Evolutionary conservation across 1,284 basidiomycete species (phyloP).

Genomic region (Trichosporon coremiiforme): DNA sequence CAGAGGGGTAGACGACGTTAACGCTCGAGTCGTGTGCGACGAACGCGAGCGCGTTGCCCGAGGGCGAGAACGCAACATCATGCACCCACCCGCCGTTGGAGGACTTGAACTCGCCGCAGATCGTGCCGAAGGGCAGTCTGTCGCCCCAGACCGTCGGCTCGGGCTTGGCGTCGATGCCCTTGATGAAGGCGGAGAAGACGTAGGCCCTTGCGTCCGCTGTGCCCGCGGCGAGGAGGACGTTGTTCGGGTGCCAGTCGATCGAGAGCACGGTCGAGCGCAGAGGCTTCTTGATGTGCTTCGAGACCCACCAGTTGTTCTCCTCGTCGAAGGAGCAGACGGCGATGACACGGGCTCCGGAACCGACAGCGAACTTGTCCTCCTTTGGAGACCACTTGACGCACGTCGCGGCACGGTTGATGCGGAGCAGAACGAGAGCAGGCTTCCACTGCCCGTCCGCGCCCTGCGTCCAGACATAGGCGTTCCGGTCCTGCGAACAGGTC

Average conservation of each 20-base stretch:
- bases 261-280: slow-evolving; percentile 88
- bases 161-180: slow-evolving; percentile 96
- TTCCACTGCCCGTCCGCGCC: slow-evolving; percentile 80
- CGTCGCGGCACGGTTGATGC: slow-evolving; percentile 95
- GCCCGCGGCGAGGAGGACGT: slow-evolving; percentile 90
- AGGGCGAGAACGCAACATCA: slow-evolving; percentile 90
- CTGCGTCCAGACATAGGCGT: slow-evolving; percentile 97
- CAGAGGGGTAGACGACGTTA: slow-evolving; percentile 80
- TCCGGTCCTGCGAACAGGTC: slow-evolving; percentile 96
- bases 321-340: slow-evolving; percentile 93
- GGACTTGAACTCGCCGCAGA: slow-evolving; percentile 90
- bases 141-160: slow-evolving; percentile 93
- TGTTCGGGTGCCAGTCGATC: slow-evolving; percentile 98
- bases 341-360: slow-evolving; percentile 90
- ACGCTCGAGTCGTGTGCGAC: slow-evolving; percentile 89
- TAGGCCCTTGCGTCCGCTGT: slow-evolving; percentile 93
- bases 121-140: slow-evolving; percentile 94
- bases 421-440: slow-evolving; percentile 91
- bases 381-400: slow-evolving; percentile 94
- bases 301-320: slow-evolving; percentile 99
- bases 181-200: slow-evolving; percentile 99
- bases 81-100: slow-evolving; percentile 97
- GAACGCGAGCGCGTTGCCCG: slow-evolving; percentile 88
- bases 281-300: slow-evolving; percentile 96
- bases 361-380: slow-evolving; percentile 99